phyloP scores from a whole-genome alignment of 2,329 filamentous ascomycete genomes.

The Colletotrichum incanum region DNA sequence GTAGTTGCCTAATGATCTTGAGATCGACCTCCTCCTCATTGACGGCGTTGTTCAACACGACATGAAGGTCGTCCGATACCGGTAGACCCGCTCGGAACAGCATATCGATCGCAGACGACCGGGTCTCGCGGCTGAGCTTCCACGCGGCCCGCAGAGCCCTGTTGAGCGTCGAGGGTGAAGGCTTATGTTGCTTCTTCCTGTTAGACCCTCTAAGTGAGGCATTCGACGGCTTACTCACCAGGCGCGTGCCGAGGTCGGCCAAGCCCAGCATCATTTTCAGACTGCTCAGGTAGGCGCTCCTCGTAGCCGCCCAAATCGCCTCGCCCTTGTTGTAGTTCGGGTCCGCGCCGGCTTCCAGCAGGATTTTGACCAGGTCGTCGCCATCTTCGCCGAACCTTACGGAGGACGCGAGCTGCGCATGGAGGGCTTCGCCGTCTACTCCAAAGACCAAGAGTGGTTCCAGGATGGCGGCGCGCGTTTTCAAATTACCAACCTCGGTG shows the following conservation, averaged over 20 bases:
- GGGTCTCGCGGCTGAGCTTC: conserved; percentile 64
- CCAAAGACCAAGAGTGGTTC: conserved; percentile 66
- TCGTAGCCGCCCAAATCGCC: conserved; percentile 68
- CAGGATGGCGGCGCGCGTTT: conserved; percentile 65
- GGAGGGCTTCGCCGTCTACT: conserved; percentile 65
- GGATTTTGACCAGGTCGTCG: conserved; percentile 63
- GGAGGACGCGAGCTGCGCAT: conserved; percentile 68
- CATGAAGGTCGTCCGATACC: conserved; percentile 65
- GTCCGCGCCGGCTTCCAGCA: conserved; percentile 64
- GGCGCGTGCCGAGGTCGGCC: conserved; percentile 56
- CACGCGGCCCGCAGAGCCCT: conserved; percentile 69
- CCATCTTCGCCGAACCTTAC: conserved; percentile 67
- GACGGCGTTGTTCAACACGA: conserved; percentile 66
- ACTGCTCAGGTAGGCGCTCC: conserved; percentile 65
- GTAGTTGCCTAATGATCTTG: conserved; percentile 38
- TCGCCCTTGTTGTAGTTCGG: conserved; percentile 70
- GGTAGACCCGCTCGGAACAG: conserved; percentile 67
- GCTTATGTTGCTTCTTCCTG: conserved; percentile 56
- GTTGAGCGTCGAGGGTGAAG: conserved; percentile 63
- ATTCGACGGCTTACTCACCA: conserved; percentile 52
- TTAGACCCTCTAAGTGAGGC: conserved; percentile 20
- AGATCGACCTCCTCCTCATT: conserved; percentile 61
- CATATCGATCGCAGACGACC: conserved; percentile 64
- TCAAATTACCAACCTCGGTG: conserved; percentile 66
- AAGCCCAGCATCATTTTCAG: conserved; percentile 68